These are phyloP conservation scores for Heritiera fomes DNA, from an alignment of 345 rosid species.

Conservation along the genomic window DNA sequence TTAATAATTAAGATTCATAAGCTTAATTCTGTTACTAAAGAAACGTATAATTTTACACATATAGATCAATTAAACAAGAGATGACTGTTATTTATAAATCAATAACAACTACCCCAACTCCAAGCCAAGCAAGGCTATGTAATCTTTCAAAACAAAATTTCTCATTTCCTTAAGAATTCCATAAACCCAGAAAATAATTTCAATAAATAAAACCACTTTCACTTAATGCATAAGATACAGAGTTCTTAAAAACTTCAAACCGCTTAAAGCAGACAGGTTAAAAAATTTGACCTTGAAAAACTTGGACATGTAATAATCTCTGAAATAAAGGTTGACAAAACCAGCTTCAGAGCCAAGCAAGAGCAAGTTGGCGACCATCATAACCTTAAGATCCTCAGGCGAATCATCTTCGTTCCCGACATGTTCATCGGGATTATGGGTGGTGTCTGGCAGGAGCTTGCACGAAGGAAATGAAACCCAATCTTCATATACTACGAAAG, in stretches of 20 bases:
- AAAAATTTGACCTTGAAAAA: conserved; percentile 45
- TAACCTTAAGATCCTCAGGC: conserved; percentile 45
- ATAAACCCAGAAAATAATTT: conserved; percentile 2
- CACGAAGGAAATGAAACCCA: conserved; percentile 54
- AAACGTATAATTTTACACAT: neutral
- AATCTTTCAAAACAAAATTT: neutral
- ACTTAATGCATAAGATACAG: neutral
- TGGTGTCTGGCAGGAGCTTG: conserved; percentile 29
- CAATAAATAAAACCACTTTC: neutral
- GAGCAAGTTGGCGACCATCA: conserved; percentile 56
- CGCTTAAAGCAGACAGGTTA: neutral
- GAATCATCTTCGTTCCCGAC: conserved; percentile 12
- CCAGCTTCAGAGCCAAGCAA: conserved; percentile 47
- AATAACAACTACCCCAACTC: neutral
- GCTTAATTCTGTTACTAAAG: neutral
- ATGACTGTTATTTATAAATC: neutral
- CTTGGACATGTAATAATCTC: conserved; percentile 56
- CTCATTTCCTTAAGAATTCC: neutral
- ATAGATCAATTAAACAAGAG: neutral
- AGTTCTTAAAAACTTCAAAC: no score
- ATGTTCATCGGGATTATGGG: neutral
- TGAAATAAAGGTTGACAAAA: conserved; percentile 38
- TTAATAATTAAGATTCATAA: neutral
- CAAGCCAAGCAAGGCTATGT: neutral
- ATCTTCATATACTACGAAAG: conserved; percentile 40